Evolutionary conservation across 2,329 filamentous ascomycete species (phyloP).

Genomic region (Gaeumannomyces tritici): DNA sequence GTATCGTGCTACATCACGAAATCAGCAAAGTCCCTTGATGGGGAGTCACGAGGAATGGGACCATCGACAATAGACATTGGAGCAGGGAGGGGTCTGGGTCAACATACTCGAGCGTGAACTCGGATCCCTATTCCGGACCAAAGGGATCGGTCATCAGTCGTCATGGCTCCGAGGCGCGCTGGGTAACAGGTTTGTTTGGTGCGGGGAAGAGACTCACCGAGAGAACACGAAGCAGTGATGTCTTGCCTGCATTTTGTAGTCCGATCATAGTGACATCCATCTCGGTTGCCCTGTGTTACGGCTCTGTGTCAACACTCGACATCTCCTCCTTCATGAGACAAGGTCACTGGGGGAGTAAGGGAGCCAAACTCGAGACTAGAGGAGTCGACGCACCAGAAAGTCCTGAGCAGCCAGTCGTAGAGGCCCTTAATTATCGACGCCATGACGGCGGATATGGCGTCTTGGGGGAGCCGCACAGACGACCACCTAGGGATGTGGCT

Average conservation of each 20-base stretch:
- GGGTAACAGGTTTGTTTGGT: background rate
- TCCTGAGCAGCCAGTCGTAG: conserved; percentile 96
- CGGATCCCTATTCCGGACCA: conserved; percentile 65
- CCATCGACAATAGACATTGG: background rate
- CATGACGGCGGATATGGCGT: conserved; percentile 47
- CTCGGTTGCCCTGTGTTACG: conserved; percentile 71
- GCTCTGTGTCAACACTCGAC: background rate
- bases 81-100: conserved; percentile 16
- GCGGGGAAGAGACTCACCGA: conserved; percentile 57
- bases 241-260: conserved; percentile 96
- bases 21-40: background rate
- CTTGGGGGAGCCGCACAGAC: background rate
- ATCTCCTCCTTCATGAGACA: too few relatives aligned
- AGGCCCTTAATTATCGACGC: conserved; percentile 85
- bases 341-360: background rate
- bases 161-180: conserved; percentile 3
- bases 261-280: conserved; percentile 99
- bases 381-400: conserved; percentile 69
- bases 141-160: conserved; percentile 6
- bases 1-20: conserved; percentile 66
- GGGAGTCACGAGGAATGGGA: conserved; percentile 7
- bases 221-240: conserved; percentile 83
- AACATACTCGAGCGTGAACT: conserved; percentile 96
- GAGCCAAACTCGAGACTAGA: background rate
- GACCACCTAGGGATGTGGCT: background rate